Base-by-base conservation (phyloP, 2,329 filamentous ascomycete species). In the Didymella glomerata region DNA sequence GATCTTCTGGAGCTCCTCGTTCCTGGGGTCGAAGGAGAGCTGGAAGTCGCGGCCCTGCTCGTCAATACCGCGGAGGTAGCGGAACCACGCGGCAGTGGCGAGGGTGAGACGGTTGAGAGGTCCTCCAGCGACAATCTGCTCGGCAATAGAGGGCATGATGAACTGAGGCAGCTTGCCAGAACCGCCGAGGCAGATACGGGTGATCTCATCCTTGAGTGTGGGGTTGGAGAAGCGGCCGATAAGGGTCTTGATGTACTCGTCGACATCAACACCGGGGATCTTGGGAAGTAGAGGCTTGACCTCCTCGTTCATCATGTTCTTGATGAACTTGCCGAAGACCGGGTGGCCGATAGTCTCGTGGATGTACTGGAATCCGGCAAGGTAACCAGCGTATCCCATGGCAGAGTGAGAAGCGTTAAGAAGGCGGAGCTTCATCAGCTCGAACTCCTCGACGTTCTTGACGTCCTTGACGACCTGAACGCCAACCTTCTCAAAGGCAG, bases 131-230 rank as follows among this genome's bases (percentile, higher is more conserved):
- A 57, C n/a, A 32, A 72, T 70, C 48, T 72, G 69, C 61, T 72
- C 69, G 8, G 69, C 68, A 24, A 72, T 69, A 38, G 64, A 68
- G 41, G 69, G 69, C 64, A 70, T 69, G 59, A 72, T 72, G 64
- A 72, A 72, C 47, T 72, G 68, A 1, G 69, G 69, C 36, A 72
- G 64, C 62, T 72, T 72, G 63, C 69, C 69, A 7, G 67, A 69
- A 14, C 69, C 69, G n/a, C 69, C 69, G 8, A 72, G 67, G 62
- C 69, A 72, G 44, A 72, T 70, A 50, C 69, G 69, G 25, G 69
- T 64, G 40, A 72, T 64, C 59, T 72, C 69, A 40, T 72, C 69
- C 56, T 69, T 72, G 41, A 72, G 64, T 0, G 69, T 64, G 14
- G 69, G 64, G 62, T 72, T 72, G 61, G 65, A 68, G 62, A 72